Evolutionary conservation across 371 early-diverging fungal species (phyloP).

Genomic region (Smittium culicis): DNA sequence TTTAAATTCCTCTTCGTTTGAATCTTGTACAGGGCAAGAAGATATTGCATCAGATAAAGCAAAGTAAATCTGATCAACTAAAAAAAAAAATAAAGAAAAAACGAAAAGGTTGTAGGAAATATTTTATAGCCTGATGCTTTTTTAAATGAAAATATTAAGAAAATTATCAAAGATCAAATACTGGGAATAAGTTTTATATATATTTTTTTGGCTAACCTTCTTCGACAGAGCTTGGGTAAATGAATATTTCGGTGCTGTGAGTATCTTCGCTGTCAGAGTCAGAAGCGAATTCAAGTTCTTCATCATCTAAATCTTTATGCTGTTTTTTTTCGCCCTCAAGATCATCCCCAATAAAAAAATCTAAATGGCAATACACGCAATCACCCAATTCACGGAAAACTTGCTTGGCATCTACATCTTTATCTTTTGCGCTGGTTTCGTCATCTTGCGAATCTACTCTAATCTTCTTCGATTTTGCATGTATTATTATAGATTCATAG

Average conservation of each 20-base stretch:
- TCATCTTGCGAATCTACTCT: too few species aligned
- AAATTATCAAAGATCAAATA: too few species aligned
- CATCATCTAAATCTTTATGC: background rate
- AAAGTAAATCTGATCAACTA: background rate
- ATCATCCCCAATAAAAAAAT: background rate
- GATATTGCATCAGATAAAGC: background rate
- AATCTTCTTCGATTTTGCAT: constrained; percentile 51
- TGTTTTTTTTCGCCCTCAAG: background rate
- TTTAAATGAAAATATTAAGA: too few species aligned
- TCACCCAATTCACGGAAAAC: background rate
- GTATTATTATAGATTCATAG: constrained; percentile 61
- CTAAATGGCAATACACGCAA: background rate
- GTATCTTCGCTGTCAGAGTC: background rate
- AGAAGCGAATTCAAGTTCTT: background rate
- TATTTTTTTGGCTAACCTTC: background rate
- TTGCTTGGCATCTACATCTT: background rate
- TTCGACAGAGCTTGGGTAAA: background rate
- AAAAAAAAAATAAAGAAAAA: background rate
- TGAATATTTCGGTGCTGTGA: background rate
- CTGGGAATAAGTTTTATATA: too few species aligned
- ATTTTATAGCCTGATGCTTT: background rate
- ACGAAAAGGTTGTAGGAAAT: background rate
- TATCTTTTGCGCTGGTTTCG: background rate
- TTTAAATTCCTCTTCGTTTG: background rate
- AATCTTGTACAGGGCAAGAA: background rate